Conservation (phyloP, 345 rosid genomes). For the Hibiscus trionum region DNA sequence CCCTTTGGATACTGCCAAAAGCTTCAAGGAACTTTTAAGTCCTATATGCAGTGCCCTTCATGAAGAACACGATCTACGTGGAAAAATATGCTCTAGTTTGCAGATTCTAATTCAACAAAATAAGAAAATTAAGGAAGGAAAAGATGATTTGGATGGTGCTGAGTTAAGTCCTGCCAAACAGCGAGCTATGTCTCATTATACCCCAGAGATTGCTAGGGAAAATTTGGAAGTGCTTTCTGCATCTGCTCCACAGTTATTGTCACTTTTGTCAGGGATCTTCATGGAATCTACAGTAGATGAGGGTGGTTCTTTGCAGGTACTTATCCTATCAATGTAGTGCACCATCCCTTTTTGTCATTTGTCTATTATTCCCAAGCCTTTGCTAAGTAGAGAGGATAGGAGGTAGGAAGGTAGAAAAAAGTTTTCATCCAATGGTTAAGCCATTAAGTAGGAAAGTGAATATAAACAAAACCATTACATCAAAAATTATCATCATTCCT, state of each 20-base stretch:
- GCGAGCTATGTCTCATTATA: conserved; percentile 48
- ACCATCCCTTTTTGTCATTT: background rate
- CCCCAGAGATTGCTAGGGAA: conserved; percentile 40
- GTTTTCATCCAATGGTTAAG: background rate
- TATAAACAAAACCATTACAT: background rate
- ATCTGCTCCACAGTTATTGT: conserved; percentile 55
- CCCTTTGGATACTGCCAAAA: conserved; percentile 68
- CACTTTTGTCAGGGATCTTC: conserved; percentile 53
- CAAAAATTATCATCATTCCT: background rate
- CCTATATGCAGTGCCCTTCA: conserved; percentile 45
- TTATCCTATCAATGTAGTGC: background rate
- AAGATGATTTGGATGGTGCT: conserved; percentile 22
- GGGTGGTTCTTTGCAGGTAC: conserved; percentile 90
- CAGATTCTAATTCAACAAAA: conserved; percentile 50
- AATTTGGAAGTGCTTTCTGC: conserved; percentile 53
- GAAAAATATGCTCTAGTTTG: conserved; percentile 58
- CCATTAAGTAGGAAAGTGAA: background rate
- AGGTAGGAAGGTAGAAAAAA: background rate
- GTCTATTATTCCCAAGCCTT: background rate
- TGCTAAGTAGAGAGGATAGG: background rate
- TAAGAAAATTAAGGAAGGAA: conserved; percentile 41
- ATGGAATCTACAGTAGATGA: conserved; percentile 69
- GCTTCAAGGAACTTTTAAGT: conserved; percentile 51
- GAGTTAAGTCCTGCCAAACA: conserved; percentile 39
- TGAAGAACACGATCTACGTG: conserved; percentile 56